A percentile compares a stretch with the other conserved stretches of the same genome.
Conservation (phyloP, 192 early-diverging fungal genomes). For the Piromyces finnis region DNA sequence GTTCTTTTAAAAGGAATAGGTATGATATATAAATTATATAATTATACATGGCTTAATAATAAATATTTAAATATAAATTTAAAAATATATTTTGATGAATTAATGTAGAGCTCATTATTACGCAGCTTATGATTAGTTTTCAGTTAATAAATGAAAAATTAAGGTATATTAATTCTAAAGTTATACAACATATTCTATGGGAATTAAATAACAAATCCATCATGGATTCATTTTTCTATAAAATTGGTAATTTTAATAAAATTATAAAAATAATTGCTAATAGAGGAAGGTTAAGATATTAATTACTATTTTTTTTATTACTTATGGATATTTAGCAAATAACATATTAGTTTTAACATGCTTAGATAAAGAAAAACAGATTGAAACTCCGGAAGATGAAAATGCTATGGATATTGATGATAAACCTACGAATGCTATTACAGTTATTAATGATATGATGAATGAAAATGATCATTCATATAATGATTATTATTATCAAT, state of each 20-base stretch:
- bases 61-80: too few relatives aligned
- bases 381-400: not conserved
- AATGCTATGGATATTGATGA: not conserved
- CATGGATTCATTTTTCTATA: not conserved
- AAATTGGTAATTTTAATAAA: not conserved
- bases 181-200: not conserved
- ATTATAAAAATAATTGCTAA: too few relatives aligned
- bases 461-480: not conserved
- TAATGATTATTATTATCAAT: not conserved
- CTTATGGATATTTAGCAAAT: not conserved
- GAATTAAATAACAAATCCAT: not conserved
- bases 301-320: not conserved
- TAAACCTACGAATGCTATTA: not conserved
- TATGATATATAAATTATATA: not conserved
- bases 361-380: not conserved
- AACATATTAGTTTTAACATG: not conserved
- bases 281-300: too few relatives aligned
- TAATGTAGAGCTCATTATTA: not conserved
- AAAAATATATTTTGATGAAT: too few relatives aligned
- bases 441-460: not conserved
- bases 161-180: not conserved
- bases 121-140: not conserved
- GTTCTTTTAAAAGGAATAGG: constrained; percentile 22
- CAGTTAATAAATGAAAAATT: not conserved
- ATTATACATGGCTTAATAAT: too few relatives aligned